Base-by-base conservation (phyloP, 768 basidiomycete genomes). In the Russula ochroleuca region DNA sequence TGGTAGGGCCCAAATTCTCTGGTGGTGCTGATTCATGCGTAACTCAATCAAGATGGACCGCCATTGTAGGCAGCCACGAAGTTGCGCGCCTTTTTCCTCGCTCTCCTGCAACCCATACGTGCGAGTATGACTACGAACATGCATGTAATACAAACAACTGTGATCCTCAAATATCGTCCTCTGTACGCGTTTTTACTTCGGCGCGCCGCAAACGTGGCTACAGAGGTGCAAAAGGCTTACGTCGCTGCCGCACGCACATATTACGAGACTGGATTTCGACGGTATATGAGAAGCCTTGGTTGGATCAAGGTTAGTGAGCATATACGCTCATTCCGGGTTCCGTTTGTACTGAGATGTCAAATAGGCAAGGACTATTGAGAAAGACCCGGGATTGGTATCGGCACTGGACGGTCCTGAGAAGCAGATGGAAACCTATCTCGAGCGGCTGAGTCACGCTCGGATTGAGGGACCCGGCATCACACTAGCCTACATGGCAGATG, bases 221-320 rank as follows among this genome's bases (percentile, higher is more conserved):
- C 81, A 51, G 95, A 98, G 73, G 77, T 99, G 25, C 93, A 94
- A 72, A 80, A 92, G 57, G 87, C 91, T 3, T 99, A 99, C 73
- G 77, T 89, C 33, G 83, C 83, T 38, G 84, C 90, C 31, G 88
- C 91, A 15, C 85, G 94, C 45, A 82, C 91, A 23, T 99, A 97
- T 73, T 98, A 94, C 64, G 97, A 99, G 76, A 98, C 97, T 23
- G 92, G 89, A 0, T 95, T 98, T 73, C 79, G 97, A 65, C 78
- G 97, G 48, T 99, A 98, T 73, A 81, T 86, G 25, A 80, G 97
- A 50, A 88, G 87, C 71, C 77, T 99, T 52, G 83, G 85, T 40
- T 85, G 80, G 75, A 81, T 98, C 57, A 91, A 89, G 80, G 90
- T 90, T 49, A 54, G 76, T 48, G 19, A 28, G 45, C 31, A 49